Percentiles rank a stretch among this genome's conserved stretches.
These are phyloP conservation scores for Colletotrichum abscissum DNA, from an alignment of 2,329 filamentous ascomycete species.

Conservation along the genomic window DNA sequence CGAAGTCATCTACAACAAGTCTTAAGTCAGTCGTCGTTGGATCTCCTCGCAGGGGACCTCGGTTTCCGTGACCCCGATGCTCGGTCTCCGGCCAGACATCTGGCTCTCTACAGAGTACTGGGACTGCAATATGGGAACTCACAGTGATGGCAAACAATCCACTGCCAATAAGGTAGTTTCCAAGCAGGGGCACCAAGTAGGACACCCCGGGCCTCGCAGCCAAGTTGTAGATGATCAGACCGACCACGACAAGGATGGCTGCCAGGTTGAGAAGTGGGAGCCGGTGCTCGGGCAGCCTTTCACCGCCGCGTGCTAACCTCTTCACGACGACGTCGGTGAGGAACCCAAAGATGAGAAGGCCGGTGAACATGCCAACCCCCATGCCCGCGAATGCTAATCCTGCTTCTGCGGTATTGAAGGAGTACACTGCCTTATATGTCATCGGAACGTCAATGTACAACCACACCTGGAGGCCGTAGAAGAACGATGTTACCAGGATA, in stretches of 20 bases:
- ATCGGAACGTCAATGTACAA: conserved; percentile 27
- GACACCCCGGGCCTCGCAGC: background rate
- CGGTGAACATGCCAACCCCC: conserved; percentile 15
- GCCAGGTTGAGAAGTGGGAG: conserved; percentile 16
- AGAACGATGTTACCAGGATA: conserved; percentile 20
- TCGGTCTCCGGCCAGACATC: background rate
- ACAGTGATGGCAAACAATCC: conserved; percentile 12
- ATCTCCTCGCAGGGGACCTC: background rate
- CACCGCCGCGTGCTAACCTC: background rate
- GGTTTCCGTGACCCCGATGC: background rate
- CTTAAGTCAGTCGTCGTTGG: background rate
- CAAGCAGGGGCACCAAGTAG: conserved; percentile 2
- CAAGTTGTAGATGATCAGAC: conserved; percentile 11
- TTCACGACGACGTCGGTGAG: conserved; percentile 15
- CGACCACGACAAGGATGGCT: conserved; percentile 8
- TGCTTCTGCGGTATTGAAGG: conserved; percentile 11
- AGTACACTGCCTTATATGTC: conserved; percentile 17
- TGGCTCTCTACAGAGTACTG: background rate
- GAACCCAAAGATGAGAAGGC: conserved; percentile 20
- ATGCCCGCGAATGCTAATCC: conserved; percentile 11
- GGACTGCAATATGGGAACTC: background rate
- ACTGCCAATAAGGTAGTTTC: conserved; percentile 13
- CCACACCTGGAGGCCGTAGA: conserved; percentile 24
- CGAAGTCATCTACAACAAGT: conserved; percentile 12
- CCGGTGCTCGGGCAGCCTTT: conserved; percentile 17